Evolutionary conservation across 139 green algal genomes (phyloP), one percentile per base, ranked within the genome.

Genomic region (Edaphochlamys debaryana): DNA sequence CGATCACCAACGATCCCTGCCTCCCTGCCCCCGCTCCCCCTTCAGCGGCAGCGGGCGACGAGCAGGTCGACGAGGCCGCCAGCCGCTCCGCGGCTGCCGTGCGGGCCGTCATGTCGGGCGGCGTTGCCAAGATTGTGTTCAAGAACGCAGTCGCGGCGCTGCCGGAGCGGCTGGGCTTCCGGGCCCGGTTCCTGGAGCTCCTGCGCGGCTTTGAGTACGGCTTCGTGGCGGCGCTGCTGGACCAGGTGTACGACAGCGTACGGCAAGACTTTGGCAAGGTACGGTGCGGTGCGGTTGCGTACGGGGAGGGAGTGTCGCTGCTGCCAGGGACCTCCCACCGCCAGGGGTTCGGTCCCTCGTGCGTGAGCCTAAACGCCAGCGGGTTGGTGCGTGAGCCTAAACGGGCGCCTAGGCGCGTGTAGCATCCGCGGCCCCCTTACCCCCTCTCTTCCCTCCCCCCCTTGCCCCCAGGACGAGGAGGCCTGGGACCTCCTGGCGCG

Each of bases 401-500:
- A n/a, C n/a, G n/a, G n/a, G n/a, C n/a, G n/a, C n/a, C n/a, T n/a
- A n/a, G n/a, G n/a, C n/a, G n/a, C n/a, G n/a, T n/a, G n/a, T n/a
- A n/a, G n/a, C n/a, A n/a, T n/a, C n/a, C n/a, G n/a, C n/a, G n/a
- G n/a, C n/a, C n/a, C n/a, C n/a, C n/a, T n/a, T n/a, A n/a, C n/a
- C n/a, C n/a, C n/a, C n/a, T n/a, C n/a, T n/a, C n/a, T n/a, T n/a
- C n/a, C n/a, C n/a, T n/a, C n/a, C n/a, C n/a, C n/a, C 45, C 45
- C 45, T 9, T 13, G 45, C 45, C 45, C 32, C 50, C 25, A 75
- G 58, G 52, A 37, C n/a, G 77, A 88, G 32, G 79, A 88, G 62
- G 90, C 90, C 19, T 94, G 87, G 85, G 91, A 94, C 45, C 67
- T 96, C 71, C 83, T 87, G 1, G 93, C 93, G 0, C 69, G 90